Percentiles rank a stretch among this genome's conserved stretches.
Evolutionary conservation across 2,329 filamentous ascomycete species (phyloP).

Genomic region (Domatiomyces globalis): DNA sequence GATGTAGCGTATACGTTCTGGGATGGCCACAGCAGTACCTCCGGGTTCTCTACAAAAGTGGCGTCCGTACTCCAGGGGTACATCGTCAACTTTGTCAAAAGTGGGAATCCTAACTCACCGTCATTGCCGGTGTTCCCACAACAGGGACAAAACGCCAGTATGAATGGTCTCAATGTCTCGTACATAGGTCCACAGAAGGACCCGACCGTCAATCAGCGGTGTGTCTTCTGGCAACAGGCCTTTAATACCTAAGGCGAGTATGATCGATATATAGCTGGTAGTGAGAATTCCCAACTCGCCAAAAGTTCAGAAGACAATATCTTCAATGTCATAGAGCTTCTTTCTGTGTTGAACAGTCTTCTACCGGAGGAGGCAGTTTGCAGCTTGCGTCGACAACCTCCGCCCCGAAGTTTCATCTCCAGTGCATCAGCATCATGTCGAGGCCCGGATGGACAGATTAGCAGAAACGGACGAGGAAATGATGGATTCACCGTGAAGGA

Average conservation of each 20-base stretch:
- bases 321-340: too few species aligned
- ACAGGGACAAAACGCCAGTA: conserved; percentile 32
- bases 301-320: too few species aligned
- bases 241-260: background rate
- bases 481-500: too few species aligned
- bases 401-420: too few species aligned
- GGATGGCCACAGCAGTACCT: conserved; percentile 24
- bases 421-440: too few species aligned
- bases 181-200: conserved; percentile 32
- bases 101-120: conserved; percentile 23
- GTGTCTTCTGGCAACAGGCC: conserved; percentile 39
- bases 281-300: too few species aligned
- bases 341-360: too few species aligned
- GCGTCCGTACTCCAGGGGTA: conserved; percentile 26
- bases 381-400: too few species aligned
- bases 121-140: conserved; percentile 32
- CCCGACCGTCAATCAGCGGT: conserved; percentile 34
- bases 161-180: conserved; percentile 32
- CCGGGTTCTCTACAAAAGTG: conserved; percentile 22
- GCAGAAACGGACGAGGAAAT: too few species aligned
- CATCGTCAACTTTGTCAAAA: conserved; percentile 25
- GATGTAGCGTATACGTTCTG: conserved; percentile 43
- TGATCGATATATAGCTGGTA: background rate
- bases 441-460: too few species aligned
- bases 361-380: too few species aligned